These are phyloP conservation scores for Hebeloma cylindrosporum DNA, from an alignment of 768 basidiomycete genomes.

Conservation along the genomic window DNA sequence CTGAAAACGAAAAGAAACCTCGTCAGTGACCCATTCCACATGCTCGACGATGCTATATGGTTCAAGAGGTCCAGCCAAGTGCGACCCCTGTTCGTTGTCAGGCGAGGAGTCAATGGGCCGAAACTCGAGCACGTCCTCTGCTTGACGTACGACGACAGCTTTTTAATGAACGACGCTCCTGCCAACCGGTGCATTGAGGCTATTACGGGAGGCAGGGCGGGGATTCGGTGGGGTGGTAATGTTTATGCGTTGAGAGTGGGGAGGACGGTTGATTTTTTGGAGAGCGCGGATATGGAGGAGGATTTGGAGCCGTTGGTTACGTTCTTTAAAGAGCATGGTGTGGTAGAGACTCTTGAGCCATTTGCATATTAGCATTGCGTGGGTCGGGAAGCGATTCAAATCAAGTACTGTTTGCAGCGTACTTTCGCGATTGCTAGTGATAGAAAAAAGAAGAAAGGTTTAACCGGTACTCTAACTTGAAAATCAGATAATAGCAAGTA, in stretches of 20 bases:
- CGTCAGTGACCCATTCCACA: not conserved
- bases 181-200: constrained; percentile 2
- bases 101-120: constrained; percentile 3
- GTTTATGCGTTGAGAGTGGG: constrained; percentile 1
- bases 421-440: no score
- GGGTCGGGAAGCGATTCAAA: no score
- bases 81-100: not conserved
- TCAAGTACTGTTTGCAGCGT: no score
- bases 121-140: not conserved
- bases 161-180: not conserved
- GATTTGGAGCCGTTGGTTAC: constrained; percentile 2
- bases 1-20: constrained; percentile 5
- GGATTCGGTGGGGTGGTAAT: constrained; percentile 5
- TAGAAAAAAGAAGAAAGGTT: no score
- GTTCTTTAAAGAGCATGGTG: constrained; percentile 5
- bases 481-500: no score
- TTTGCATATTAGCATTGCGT: no score
- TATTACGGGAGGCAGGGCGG: not conserved
- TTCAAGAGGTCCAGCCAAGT: not conserved
- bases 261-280: not conserved
- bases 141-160: constrained; percentile 6
- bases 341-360: no score
- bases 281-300: not conserved
- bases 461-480: no score
- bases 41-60: not conserved